phyloP scores from a whole-genome alignment of 1,284 basidiomycete species.

The Moesziomyces parantarcticus region DNA sequence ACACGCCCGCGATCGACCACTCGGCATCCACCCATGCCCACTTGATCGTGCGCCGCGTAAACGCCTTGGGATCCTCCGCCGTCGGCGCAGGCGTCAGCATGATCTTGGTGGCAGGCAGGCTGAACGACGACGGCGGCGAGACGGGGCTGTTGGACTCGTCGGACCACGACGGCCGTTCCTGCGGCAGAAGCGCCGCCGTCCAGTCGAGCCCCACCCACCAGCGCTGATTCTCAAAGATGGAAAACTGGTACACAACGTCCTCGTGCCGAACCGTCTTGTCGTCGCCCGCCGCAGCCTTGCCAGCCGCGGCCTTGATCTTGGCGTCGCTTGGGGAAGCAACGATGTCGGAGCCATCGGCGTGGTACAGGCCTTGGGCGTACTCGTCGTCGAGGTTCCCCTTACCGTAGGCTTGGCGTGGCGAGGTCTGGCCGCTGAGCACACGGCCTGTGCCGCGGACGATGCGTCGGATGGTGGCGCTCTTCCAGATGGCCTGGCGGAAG shows the following conservation, averaged over 20 bases:
- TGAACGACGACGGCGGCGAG: conserved; percentile 73
- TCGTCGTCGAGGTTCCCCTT: conserved; percentile 48
- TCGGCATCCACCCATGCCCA: conserved; percentile 70
- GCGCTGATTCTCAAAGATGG: conserved; percentile 88
- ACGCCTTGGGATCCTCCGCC: conserved; percentile 52
- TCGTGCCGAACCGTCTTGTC: conserved; percentile 52
- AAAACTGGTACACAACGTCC: conserved; percentile 65
- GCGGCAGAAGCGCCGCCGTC: conserved; percentile 89
- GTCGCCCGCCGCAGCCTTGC: background rate
- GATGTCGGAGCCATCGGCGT: conserved; percentile 22
- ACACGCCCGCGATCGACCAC: conserved; percentile 68
- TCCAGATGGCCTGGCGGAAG: conserved; percentile 63
- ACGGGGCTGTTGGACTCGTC: conserved; percentile 68
- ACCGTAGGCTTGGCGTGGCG: conserved; percentile 31
- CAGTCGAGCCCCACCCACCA: conserved; percentile 83
- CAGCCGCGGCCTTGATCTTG: background rate
- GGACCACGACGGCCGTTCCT: conserved; percentile 87
- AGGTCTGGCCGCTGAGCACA: conserved; percentile 45
- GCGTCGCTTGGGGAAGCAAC: conserved; percentile 1
- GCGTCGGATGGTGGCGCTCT: conserved; percentile 59
- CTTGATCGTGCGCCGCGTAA: conserved; percentile 60
- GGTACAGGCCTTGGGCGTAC: conserved; percentile 22
- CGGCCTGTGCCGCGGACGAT: conserved; percentile 40
- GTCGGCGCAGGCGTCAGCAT: conserved; percentile 61
- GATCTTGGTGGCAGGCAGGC: conserved; percentile 68